Percentiles rank a stretch among this genome's conserved stretches.
Evolutionary conservation across 2,329 filamentous ascomycete genomes (phyloP).

Genomic region (Metarhizium rileyi): DNA sequence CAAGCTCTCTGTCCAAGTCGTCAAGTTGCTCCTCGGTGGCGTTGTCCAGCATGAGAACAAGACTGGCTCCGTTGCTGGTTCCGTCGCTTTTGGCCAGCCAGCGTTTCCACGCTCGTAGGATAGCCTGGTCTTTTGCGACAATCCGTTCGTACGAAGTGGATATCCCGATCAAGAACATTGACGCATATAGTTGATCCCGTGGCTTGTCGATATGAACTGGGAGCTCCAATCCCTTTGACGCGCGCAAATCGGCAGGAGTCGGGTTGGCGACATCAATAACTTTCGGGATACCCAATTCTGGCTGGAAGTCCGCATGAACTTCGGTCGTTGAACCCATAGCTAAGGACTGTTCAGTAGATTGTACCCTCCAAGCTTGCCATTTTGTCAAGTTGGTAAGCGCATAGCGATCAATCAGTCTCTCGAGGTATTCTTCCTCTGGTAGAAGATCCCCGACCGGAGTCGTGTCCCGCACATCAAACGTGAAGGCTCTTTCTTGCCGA

Average conservation of each 20-base stretch:
- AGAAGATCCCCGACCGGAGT: slow-evolving; percentile 9
- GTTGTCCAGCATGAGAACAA: slow-evolving; percentile 32
- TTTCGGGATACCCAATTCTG: slow-evolving; percentile 14
- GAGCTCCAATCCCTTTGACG: slow-evolving; percentile 22
- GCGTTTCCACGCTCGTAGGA: slow-evolving; percentile 33
- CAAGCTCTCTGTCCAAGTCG: slow-evolving; percentile 21
- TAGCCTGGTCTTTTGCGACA: slow-evolving; percentile 25
- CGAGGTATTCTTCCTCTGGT: slow-evolving; percentile 24
- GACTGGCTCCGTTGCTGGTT: slow-evolving; percentile 31
- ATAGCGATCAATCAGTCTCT: slow-evolving; percentile 17
- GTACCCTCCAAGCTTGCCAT: slow-evolving; percentile 26
- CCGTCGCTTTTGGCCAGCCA: slow-evolving; percentile 34
- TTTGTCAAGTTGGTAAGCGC: slow-evolving; percentile 21
- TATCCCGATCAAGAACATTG: slow-evolving; percentile 32
- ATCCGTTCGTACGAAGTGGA: slow-evolving; percentile 33
- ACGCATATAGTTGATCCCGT: slow-evolving; percentile 27
- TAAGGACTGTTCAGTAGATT: slow-evolving; percentile 17
- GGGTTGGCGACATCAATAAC: slow-evolving; percentile 18
- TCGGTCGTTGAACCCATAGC: slow-evolving; percentile 19
- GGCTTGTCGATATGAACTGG: slow-evolving; percentile 20
- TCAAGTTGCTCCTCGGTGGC: slow-evolving; percentile 23
- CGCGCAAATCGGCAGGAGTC: slow-evolving; percentile 16
- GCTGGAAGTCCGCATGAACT: slow-evolving; percentile 21
- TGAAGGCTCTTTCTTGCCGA: slow-evolving; percentile 5
- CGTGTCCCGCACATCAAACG: slow-evolving; percentile 10